Evolutionary conservation across 345 rosid genomes (phyloP), one percentile per base, ranked within the genome.

Genomic region (Aethionema arabicum): DNA sequence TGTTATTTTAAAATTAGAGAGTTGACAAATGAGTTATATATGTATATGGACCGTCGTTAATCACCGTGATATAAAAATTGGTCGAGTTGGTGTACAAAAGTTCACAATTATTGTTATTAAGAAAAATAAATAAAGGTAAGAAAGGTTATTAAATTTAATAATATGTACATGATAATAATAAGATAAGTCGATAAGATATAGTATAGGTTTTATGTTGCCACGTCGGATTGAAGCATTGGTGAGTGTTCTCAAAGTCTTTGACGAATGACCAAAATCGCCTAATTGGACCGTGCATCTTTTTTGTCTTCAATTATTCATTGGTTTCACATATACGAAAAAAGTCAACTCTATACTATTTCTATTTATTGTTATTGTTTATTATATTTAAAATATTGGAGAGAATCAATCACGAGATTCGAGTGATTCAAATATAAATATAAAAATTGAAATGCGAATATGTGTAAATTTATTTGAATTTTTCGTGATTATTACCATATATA

Each of bases 211-310:
- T 47, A 54, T 61, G 74, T 61, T 55, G 68, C 63, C 30, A 32
- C 38, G 43, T 45, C 15, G 0, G 57, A 38, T 46, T 31, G n/a
- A 35, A 66, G 40, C 63, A 50, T 61, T 60, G 53, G 45, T 51
- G 14, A 46, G 35, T 46, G 47, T 52, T 40, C 27, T 21, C 27
- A 21, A 7, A 59, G 66, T 59, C 66, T 29, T 52, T 36, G 48
- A 52, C 67, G 61, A 53, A 13, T 14, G 61, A 68, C 66, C 61
- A 60, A 37, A 37, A 61, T 69, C 45, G 73, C 50, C 43, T 59
- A 52, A 61, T 60, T 53, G 56, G 68, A 54, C 73, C 44, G 37
- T 54, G 21, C 46, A 35, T 61, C 3, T 31, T 33, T 42, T 29
- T 3, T 35, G 21, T 5, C 14, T 13, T 11, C 4, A 43, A 49